These are phyloP conservation scores for Uronychia binucleata DNA, from an alignment of 73 alveolate species.

Conservation along the genomic window DNA sequence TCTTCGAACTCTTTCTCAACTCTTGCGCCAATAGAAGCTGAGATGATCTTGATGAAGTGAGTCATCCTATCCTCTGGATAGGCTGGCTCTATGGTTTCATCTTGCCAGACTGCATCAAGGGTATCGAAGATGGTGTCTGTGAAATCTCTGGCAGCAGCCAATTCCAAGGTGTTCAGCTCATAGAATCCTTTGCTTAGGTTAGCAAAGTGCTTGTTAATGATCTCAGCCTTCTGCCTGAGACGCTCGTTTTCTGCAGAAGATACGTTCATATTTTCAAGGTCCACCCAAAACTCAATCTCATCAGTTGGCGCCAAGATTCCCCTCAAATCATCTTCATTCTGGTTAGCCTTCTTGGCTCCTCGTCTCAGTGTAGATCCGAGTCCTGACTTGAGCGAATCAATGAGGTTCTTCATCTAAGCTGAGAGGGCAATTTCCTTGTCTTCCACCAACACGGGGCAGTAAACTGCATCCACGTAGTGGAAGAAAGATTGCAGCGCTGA, in stretches of 20 bases:
- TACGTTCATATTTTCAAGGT: slow-evolving; percentile 50
- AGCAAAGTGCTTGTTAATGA: slow-evolving; percentile 43
- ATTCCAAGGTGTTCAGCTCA: slow-evolving; percentile 48
- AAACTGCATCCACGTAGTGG: slow-evolving; percentile 37
- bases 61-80: slow-evolving; percentile 75
- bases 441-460: slow-evolving; percentile 47
- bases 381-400: slow-evolving; percentile 57
- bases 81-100: slow-evolving; percentile 42
- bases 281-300: slow-evolving; percentile 76
- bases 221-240: slow-evolving; percentile 65
- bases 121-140: slow-evolving; percentile 50
- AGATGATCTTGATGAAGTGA: slow-evolving; percentile 51
- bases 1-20: slow-evolving; percentile 57
- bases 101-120: slow-evolving; percentile 70
- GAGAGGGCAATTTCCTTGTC: slow-evolving; percentile 14
- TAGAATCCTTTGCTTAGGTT: slow-evolving; percentile 46
- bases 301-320: slow-evolving; percentile 75
- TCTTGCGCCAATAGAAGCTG: slow-evolving; percentile 58
- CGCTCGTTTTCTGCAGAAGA: slow-evolving; percentile 26
- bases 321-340: slow-evolving; percentile 45
- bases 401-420: slow-evolving; percentile 34
- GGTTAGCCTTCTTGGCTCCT: slow-evolving; percentile 25
- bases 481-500: slow-evolving; percentile 42
- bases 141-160: slow-evolving; percentile 59
- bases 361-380: slow-evolving; percentile 49